Percentiles rank a stretch among this genome's conserved stretches.
phyloP scores from a whole-genome alignment of 2,329 filamentous ascomycete species.

The Knufia petricola region DNA sequence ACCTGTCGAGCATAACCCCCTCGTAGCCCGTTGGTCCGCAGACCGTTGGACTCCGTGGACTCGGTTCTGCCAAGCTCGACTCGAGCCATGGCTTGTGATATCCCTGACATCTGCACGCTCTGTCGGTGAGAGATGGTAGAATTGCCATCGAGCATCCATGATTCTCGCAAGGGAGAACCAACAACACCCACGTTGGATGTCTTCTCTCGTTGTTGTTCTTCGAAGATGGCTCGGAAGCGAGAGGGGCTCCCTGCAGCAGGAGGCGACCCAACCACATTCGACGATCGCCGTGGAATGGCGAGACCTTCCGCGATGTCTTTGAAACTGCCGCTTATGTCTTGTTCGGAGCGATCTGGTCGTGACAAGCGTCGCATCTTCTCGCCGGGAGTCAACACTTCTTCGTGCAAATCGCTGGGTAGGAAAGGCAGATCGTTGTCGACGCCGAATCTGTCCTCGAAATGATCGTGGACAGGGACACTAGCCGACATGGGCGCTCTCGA shows the following conservation, averaged over 20 bases:
- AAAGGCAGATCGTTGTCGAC: slow-evolving; percentile 73
- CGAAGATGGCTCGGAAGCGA: slow-evolving; percentile 51
- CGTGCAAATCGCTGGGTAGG: slow-evolving; percentile 61
- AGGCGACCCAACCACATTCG: slow-evolving; percentile 46
- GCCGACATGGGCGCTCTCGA: slow-evolving; percentile 48
- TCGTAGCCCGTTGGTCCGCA: slow-evolving; percentile 8
- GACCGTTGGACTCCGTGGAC: slow-evolving; percentile 23
- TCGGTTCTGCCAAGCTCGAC: slow-evolving; percentile 34
- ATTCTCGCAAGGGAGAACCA: slow-evolving; percentile 57
- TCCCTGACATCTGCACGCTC: slow-evolving; percentile 19
- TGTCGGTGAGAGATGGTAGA: slow-evolving; percentile 9
- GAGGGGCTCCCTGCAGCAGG: slow-evolving; percentile 49
- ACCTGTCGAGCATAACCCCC: slow-evolving; percentile 30
- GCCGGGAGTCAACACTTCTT: slow-evolving; percentile 54
- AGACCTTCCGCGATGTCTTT: slow-evolving; percentile 41
- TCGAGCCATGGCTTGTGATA: slow-evolving; percentile 23
- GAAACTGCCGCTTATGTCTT: slow-evolving; percentile 39
- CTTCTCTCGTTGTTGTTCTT: slow-evolving; percentile 39
- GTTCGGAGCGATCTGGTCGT: slow-evolving; percentile 48
- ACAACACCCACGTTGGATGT: slow-evolving; percentile 48
- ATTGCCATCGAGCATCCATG: slow-evolving; percentile 29
- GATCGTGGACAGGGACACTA: slow-evolving; percentile 50
- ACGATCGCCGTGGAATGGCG: slow-evolving; percentile 40
- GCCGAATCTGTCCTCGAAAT: slow-evolving; percentile 55
- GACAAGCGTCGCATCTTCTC: slow-evolving; percentile 52